Base-by-base conservation (phyloP, 768 basidiomycete genomes). In the Agaricus blazei region DNA sequence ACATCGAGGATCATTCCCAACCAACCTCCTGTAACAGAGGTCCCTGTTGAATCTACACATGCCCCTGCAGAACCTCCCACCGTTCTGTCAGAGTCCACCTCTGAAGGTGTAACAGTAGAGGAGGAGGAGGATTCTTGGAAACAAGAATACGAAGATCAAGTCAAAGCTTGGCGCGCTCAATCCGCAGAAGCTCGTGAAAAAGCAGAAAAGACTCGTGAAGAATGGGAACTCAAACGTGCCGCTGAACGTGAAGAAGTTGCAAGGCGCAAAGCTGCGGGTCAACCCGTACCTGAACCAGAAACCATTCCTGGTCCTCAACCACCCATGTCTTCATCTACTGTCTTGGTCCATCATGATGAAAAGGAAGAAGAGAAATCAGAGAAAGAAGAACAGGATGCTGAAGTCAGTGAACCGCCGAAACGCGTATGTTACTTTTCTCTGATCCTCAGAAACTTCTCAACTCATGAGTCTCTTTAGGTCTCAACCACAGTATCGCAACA, bases 101-200 rank as follows among this genome's bases (percentile, higher is more conserved):
- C 63, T 34, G 48, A 56, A 34, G 48, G 29, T 14, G 8, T 60
- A 14, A 63, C 60, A 40, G 60, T 62, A 19, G 71, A 80, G 36
- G 82, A 82, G 41, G 60, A 62, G 19, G 71, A 80, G 36, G 82
- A 82, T 24, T 59, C 71, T 7, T 89, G 87, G 86, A 84, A 86
- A 62, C 69, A 70, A 14, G 78, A 84, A 63, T 89, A 91, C 65
- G 84, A 91, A 49, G 70, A 79, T 1, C 85, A 88, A 42, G 73
- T 89, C 9, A 74, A 77, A 49, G 70, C 75, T 53, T 93, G 90
- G 91, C 84, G 85, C 40, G 79, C 80, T 24, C 81, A 84, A 62
- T 86, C 84, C 38, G 85, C 88, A 29, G 80, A 81, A 57, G 84
- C 84, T 43, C 84, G 89, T 50, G 75, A 81, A 64, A 90, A 85